phyloP scores from a whole-genome alignment of 2,329 filamentous ascomycete genomes.

The Cordyceps militaris region DNA sequence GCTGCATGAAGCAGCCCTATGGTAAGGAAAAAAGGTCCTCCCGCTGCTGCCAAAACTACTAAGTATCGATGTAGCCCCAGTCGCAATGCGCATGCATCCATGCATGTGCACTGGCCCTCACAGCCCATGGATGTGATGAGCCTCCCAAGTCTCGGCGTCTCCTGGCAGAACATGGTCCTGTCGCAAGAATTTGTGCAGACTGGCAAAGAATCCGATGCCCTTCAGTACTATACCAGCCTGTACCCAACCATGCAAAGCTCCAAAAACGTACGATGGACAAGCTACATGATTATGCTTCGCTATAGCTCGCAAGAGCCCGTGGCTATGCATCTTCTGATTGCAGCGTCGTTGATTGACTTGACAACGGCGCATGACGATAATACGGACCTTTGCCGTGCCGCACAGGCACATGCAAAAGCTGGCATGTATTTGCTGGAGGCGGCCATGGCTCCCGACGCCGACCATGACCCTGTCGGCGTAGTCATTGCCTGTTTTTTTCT shows the following conservation, averaged over 20 bases:
- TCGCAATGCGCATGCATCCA: background rate
- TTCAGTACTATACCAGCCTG: conserved; percentile 3
- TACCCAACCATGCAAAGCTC: conserved; percentile 8
- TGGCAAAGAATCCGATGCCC: background rate
- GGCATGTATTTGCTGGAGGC: background rate
- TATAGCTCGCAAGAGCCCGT: conserved; percentile 1
- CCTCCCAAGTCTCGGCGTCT: background rate
- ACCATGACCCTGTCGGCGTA: background rate
- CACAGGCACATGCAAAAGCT: background rate
- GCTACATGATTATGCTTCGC: conserved; percentile 1
- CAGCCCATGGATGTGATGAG: background rate
- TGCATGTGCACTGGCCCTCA: background rate
- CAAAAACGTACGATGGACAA: conserved; percentile 4
- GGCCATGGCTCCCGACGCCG: background rate
- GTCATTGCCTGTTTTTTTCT: background rate
- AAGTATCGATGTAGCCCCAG: background rate
- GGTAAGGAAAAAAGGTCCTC: background rate
- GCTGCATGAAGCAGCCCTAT: too few species aligned
- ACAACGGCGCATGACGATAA: background rate
- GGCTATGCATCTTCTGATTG: conserved; percentile 6
- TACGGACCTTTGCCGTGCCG: background rate
- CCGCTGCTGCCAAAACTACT: background rate
- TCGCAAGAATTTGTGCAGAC: background rate
- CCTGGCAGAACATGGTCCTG: conserved; percentile 1
- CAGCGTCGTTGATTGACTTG: conserved; percentile 3